These are phyloP conservation scores for Gloeophyllum trabeum DNA, from an alignment of 768 basidiomycete species.

Conservation along the genomic window DNA sequence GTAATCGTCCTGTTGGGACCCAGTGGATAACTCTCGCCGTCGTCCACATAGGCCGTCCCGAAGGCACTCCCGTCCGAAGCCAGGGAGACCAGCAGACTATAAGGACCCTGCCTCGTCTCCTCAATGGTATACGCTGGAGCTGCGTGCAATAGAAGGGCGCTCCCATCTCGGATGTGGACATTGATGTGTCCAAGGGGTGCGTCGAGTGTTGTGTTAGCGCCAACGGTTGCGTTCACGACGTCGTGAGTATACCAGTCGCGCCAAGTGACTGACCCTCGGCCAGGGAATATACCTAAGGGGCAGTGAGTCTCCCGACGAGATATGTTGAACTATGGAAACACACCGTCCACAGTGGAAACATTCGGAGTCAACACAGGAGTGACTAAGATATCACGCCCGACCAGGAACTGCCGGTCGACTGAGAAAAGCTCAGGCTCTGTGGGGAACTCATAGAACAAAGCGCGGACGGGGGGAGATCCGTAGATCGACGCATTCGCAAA, in stretches of 20 bases:
- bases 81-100: slow-evolving; percentile 49
- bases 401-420: slow-evolving; percentile 59
- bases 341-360: slow-evolving; percentile 56
- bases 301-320: not conserved
- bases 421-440: slow-evolving; percentile 52
- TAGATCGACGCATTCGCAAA: slow-evolving; percentile 55
- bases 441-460: slow-evolving; percentile 74
- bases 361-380: slow-evolving; percentile 68
- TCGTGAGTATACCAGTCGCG: slow-evolving; percentile 68
- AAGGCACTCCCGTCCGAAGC: slow-evolving; percentile 34
- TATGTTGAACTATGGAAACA: slow-evolving; percentile 1
- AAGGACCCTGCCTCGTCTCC: slow-evolving; percentile 53
- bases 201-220: slow-evolving; percentile 35
- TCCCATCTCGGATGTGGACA: slow-evolving; percentile 62
- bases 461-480: slow-evolving; percentile 63
- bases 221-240: slow-evolving; percentile 29
- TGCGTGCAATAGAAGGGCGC: slow-evolving; percentile 52
- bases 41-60: slow-evolving; percentile 59
- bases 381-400: slow-evolving; percentile 61
- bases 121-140: slow-evolving; percentile 56
- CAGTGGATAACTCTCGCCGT: slow-evolving; percentile 53
- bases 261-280: slow-evolving; percentile 46
- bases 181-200: slow-evolving; percentile 70
- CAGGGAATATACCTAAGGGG: slow-evolving; percentile 52
- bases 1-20: slow-evolving; percentile 37